These are phyloP conservation scores for Mrakia frigida DNA, from an alignment of 768 basidiomycete genomes.

Conservation along the genomic window DNA sequence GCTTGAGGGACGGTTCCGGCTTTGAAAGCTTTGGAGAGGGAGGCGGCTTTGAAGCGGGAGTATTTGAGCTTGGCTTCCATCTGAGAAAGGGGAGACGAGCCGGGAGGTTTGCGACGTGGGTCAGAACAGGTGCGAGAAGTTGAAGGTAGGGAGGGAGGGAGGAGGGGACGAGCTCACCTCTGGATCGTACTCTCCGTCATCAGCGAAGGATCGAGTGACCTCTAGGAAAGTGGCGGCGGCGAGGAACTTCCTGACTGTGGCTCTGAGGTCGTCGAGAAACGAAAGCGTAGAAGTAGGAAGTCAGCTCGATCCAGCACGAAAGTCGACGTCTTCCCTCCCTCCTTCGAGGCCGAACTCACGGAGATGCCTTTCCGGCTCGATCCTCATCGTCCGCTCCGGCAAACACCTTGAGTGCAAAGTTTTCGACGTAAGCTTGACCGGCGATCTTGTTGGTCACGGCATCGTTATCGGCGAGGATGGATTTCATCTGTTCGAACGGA, in stretches of 20 bases:
- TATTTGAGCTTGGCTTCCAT: conserved; percentile 84
- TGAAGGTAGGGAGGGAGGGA: not conserved
- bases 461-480: conserved; percentile 65
- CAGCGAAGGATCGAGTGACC: conserved; percentile 54
- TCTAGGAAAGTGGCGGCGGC: conserved; percentile 94
- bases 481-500: conserved; percentile 56
- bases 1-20: conserved; percentile 54
- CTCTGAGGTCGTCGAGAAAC: conserved; percentile 47
- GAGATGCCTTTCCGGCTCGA: conserved; percentile 65
- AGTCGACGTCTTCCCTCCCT: not conserved
- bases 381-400: conserved; percentile 85
- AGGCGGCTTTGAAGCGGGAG: conserved; percentile 95
- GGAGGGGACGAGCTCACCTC: conserved; percentile 38
- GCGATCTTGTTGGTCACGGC: conserved; percentile 75
- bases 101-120: no score
- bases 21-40: conserved; percentile 89
- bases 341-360: conserved; percentile 49
- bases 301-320: conserved; percentile 1
- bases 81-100: conserved; percentile 45
- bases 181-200: conserved; percentile 41
- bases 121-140: not conserved
- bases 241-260: conserved; percentile 88
- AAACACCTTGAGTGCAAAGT: conserved; percentile 91
- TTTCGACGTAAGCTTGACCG: conserved; percentile 84
- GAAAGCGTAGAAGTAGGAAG: not conserved